phyloP scores from a whole-genome alignment of 129 eudicot species.

The Lonicera japonica region DNA sequence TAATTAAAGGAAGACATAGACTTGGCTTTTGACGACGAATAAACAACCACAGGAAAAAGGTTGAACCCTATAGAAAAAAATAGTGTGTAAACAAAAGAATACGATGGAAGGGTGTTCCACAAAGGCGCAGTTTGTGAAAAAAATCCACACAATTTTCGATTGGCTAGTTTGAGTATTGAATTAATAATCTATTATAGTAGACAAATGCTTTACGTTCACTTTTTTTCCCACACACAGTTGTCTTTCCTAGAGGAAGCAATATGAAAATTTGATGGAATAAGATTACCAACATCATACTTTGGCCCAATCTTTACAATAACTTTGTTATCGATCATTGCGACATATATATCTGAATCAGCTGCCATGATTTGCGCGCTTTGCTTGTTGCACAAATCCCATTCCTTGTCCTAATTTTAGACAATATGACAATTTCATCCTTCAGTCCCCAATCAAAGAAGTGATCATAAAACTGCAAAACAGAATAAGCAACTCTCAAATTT shows the following conservation, averaged over 20 bases:
- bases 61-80: too few relatives aligned
- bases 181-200: too few relatives aligned
- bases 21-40: too few relatives aligned
- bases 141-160: too few relatives aligned
- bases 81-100: too few relatives aligned
- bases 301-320: slow-evolving; percentile 53
- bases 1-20: too few relatives aligned
- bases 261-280: slow-evolving; percentile 43
- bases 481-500: not conserved
- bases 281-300: slow-evolving; percentile 42
- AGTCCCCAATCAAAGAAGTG: slow-evolving; percentile 70
- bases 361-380: slow-evolving; percentile 56
- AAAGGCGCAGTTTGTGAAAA: too few relatives aligned
- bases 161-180: too few relatives aligned
- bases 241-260: slow-evolving; percentile 50
- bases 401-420: slow-evolving; percentile 32
- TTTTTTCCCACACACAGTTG: slow-evolving; percentile 55
- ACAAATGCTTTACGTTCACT: not conserved
- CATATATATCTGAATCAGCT: slow-evolving; percentile 56
- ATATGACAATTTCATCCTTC: slow-evolving; percentile 42
- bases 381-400: slow-evolving; percentile 44
- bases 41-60: too few relatives aligned
- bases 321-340: slow-evolving; percentile 58
- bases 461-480: slow-evolving; percentile 54
- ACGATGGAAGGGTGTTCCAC: too few relatives aligned